A percentile compares a stretch with the other conserved stretches of the same genome.
Conservation (phyloP, 2,329 filamentous ascomycete genomes). For the Sporothrix dimorphospora region DNA sequence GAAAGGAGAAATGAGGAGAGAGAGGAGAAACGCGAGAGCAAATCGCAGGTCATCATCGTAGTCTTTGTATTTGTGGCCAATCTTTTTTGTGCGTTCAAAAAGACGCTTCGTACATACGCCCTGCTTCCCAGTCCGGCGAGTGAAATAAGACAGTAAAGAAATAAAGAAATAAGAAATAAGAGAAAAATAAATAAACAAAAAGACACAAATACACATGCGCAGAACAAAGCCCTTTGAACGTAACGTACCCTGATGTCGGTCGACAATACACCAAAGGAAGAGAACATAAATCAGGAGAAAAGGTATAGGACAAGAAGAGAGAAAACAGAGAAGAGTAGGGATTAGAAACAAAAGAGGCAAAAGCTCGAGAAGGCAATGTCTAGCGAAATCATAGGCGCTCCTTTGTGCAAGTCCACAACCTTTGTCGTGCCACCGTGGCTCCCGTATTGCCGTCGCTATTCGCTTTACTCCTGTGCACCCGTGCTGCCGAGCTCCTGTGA, state of each 20-base stretch:
- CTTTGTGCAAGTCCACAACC: background rate
- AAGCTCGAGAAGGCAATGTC: background rate
- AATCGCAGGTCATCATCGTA: background rate
- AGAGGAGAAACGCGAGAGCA: background rate
- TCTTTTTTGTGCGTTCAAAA: background rate
- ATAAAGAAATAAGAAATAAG: background rate
- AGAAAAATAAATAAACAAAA: background rate
- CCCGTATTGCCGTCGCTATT: too few relatives aligned
- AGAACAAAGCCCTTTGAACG: background rate
- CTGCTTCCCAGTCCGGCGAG: background rate
- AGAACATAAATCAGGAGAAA: background rate
- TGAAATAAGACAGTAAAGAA: background rate
- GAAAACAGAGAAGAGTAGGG: conserved; percentile 12
- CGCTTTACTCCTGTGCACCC: background rate
- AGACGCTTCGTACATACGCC: background rate
- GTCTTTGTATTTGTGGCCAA: background rate
- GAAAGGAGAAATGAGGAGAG: too few relatives aligned
- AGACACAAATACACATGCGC: background rate
- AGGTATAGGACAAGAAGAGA: conserved; percentile 14
- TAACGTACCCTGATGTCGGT: background rate
- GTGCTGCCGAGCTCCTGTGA: background rate
- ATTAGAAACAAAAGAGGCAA: background rate
- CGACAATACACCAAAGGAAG: background rate
- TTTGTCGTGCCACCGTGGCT: background rate
- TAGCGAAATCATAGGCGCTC: background rate